A percentile compares a stretch with the other conserved stretches of the same genome.
These are phyloP conservation scores for Fusarium domesticum DNA, from an alignment of 2,329 filamentous ascomycete species.

Conservation along the genomic window DNA sequence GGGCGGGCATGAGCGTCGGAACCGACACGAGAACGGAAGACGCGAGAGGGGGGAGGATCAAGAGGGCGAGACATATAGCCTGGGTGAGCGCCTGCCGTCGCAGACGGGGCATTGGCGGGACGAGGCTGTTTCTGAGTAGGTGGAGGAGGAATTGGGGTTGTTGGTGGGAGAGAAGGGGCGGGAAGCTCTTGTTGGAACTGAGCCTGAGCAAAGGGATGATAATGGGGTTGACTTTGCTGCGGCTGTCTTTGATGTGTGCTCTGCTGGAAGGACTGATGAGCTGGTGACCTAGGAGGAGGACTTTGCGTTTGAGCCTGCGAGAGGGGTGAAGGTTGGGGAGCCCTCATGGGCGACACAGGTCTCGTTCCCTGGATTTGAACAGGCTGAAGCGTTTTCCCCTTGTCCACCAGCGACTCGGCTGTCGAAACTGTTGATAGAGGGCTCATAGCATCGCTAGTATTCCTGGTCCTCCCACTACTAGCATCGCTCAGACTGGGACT, in stretches of 20 bases:
- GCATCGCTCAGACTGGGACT: slow-evolving; percentile 23
- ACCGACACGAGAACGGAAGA: slow-evolving; percentile 28
- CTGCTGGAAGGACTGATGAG: slow-evolving; percentile 9
- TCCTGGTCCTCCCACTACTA: slow-evolving; percentile 19
- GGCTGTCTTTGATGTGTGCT: neutral
- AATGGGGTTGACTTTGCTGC: slow-evolving; percentile 5
- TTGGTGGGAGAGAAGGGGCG: slow-evolving; percentile 6
- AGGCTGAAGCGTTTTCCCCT: slow-evolving; percentile 15
- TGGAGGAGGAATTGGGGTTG: slow-evolving; percentile 5
- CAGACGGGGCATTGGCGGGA: slow-evolving; percentile 7
- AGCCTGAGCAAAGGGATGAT: slow-evolving; percentile 6
- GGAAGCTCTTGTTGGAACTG: slow-evolving; percentile 7
- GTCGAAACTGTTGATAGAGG: slow-evolving; percentile 20
- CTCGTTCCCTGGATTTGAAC: slow-evolving; percentile 9
- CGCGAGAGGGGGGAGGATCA: slow-evolving; percentile 25
- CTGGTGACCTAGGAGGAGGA: slow-evolving; percentile 15
- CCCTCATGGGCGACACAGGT: slow-evolving; percentile 16
- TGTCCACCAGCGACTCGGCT: slow-evolving; percentile 10
- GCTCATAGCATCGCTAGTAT: slow-evolving; percentile 24
- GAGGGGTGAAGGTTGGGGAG: slow-evolving; percentile 18
- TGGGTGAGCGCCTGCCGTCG: slow-evolving; percentile 3
- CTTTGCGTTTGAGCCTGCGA: slow-evolving; percentile 19
- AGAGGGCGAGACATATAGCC: slow-evolving; percentile 25
- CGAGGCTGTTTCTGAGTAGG: slow-evolving; percentile 15
- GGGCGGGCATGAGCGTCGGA: slow-evolving; percentile 25